phyloP scores from a whole-genome alignment of 2,329 filamentous ascomycete genomes.

The Nemania abortiva region DNA sequence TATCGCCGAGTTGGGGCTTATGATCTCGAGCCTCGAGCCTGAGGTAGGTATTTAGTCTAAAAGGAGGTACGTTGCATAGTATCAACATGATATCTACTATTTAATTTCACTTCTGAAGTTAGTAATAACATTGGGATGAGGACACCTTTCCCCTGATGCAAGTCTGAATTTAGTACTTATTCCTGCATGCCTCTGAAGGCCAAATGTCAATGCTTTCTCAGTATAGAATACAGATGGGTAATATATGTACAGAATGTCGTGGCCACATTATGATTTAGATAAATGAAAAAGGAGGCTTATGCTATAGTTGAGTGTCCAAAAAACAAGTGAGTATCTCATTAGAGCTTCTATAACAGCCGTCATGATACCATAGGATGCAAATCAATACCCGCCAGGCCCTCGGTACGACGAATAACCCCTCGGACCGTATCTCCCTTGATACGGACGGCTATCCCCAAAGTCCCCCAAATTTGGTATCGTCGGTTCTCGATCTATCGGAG shows the following conservation, averaged over 20 bases:
- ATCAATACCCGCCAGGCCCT: slow-evolving; percentile 36
- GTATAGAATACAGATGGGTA: background rate
- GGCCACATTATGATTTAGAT: slow-evolving; percentile 24
- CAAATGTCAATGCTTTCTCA: background rate
- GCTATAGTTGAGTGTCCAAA: background rate
- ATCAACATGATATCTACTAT: background rate
- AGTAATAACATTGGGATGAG: background rate
- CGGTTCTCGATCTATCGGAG: slow-evolving; percentile 55
- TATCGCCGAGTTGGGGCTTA: no score
- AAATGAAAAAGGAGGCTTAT: slow-evolving; percentile 5
- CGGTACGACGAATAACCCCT: slow-evolving; percentile 40
- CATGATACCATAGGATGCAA: background rate
- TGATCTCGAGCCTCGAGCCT: no score
- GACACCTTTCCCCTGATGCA: background rate
- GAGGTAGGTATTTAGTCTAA: no score
- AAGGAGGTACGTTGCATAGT: background rate
- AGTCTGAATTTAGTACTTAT: background rate
- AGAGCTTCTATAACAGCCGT: background rate
- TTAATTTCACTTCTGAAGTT: background rate
- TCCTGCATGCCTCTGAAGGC: background rate
- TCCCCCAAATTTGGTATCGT: slow-evolving; percentile 51
- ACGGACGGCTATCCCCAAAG: slow-evolving; percentile 34
- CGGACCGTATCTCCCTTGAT: slow-evolving; percentile 40
- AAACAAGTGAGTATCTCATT: background rate
- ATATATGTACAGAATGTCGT: slow-evolving; percentile 28